Base-by-base conservation (phyloP, 352 stramenopile species). In the Globisporangium acanthophoron region DNA sequence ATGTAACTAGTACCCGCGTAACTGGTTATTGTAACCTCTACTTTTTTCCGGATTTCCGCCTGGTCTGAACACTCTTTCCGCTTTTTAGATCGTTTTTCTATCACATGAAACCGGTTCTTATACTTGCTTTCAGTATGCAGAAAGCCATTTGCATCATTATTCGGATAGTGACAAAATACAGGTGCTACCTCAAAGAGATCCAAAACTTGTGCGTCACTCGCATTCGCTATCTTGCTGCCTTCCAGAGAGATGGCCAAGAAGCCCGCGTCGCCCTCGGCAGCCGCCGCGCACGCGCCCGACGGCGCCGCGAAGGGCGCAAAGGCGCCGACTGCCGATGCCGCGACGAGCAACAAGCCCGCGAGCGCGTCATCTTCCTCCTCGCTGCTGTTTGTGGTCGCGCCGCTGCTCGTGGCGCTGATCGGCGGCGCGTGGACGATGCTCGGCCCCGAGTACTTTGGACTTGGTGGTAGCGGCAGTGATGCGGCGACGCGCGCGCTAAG, bases 341-440 rank as follows among this genome's bases (percentile, higher is more conserved):
- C 37, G 11, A 16, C 37, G 12, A 50, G 9, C 15, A 37, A 21
- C 8, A 53, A 47, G 20, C 4, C 35, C 3, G 5, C 49, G 2
- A 37, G 51, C 1, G 24, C 56, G 0, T 62, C 47, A 21, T 62
- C 56, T 12, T 52, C 58, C 37, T 70, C 60, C 43, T 61, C 59
- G 13, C 45, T 78, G 63, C 53, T 68, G 27, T 71, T 84, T 43
- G 52, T 74, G 21, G 56, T 71, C 49, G 47, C 78, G 13, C 63
- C 74, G 3, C 59, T 69, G 35, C 41, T 72, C 45, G 53, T 78
- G 31, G 75, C 71, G 46, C 56, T 80, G 35, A 54, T 80, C 21
- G 71, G 64, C n/a, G 57, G 61, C 37, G 46, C 66, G 44, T 75
- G 61, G 62, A 64, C 52, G 41, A 58, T 33, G 31, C 52, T 64